phyloP scores from a whole-genome alignment of 768 basidiomycete genomes.

The Roridomyces roridus region DNA sequence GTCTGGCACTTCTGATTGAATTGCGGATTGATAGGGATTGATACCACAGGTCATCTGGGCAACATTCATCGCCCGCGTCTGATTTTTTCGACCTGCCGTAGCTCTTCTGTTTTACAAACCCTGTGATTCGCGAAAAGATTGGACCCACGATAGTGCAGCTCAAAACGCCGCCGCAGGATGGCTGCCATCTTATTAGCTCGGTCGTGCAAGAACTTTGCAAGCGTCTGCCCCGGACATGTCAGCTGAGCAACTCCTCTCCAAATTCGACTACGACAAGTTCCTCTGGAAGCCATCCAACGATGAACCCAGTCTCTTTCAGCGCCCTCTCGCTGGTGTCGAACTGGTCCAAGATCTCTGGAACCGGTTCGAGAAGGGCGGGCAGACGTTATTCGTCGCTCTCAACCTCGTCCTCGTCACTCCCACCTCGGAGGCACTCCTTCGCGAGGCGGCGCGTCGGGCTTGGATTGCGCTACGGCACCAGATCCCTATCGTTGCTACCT shows the following conservation, averaged over 20 bases:
- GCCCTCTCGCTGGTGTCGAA: slow-evolving; percentile 28
- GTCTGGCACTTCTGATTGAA: too few relatives aligned
- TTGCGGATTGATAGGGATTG: too few relatives aligned
- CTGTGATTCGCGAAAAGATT: too few relatives aligned
- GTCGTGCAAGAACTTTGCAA: too few relatives aligned
- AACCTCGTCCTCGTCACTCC: slow-evolving; percentile 16
- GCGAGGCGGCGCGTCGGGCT: slow-evolving; percentile 7
- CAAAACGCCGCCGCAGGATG: too few relatives aligned
- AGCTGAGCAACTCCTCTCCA: slow-evolving; percentile 4
- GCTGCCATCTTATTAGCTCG: too few relatives aligned
- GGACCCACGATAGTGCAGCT: too few relatives aligned
- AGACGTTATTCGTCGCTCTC: slow-evolving; percentile 29
- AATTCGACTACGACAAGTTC: slow-evolving; percentile 21
- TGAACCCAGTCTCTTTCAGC: neutral
- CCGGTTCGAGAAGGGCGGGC: slow-evolving; percentile 28
- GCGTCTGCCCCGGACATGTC: too few relatives aligned
- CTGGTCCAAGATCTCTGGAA: slow-evolving; percentile 24
- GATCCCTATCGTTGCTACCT: slow-evolving; percentile 28
- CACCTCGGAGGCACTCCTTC: slow-evolving; percentile 2
- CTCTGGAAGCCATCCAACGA: slow-evolving; percentile 12
- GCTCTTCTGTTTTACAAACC: too few relatives aligned
- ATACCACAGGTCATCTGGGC: too few relatives aligned
- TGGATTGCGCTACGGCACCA: slow-evolving; percentile 28
- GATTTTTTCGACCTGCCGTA: too few relatives aligned
- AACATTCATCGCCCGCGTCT: too few relatives aligned